These are phyloP conservation scores for Protomyces macrosporus DNA, from an alignment of 1,139 yeast genomes.

Conservation along the genomic window DNA sequence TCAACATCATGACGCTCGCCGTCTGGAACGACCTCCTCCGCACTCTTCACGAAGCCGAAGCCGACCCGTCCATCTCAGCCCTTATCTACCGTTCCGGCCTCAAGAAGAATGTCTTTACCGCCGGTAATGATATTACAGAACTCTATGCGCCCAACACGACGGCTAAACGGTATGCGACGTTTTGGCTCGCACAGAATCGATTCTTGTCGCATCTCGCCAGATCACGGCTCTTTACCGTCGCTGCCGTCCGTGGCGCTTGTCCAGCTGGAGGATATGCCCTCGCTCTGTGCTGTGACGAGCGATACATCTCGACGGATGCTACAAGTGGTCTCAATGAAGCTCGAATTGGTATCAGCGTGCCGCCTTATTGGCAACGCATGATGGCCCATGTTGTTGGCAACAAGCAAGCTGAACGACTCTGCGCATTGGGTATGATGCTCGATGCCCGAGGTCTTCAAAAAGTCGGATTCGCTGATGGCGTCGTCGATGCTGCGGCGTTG, in stretches of 20 bases:
- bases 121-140: slow-evolving; percentile 22
- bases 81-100: slow-evolving; percentile 21
- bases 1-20: slow-evolving; percentile 21
- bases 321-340: slow-evolving; percentile 22
- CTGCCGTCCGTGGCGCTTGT: slow-evolving; percentile 24
- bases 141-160: slow-evolving; percentile 24
- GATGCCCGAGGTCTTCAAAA: not conserved
- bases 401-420: slow-evolving; percentile 14
- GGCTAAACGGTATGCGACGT: slow-evolving; percentile 1
- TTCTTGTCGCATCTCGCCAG: slow-evolving; percentile 9
- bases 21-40: slow-evolving; percentile 15
- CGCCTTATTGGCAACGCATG: slow-evolving; percentile 17
- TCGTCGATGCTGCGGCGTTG: not conserved
- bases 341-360: slow-evolving; percentile 21
- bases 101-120: slow-evolving; percentile 20
- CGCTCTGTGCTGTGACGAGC: slow-evolving; percentile 18
- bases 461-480: slow-evolving; percentile 15
- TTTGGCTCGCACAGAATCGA: slow-evolving; percentile 13
- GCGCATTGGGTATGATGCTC: slow-evolving; percentile 16
- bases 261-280: slow-evolving; percentile 26
- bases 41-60: slow-evolving; percentile 16
- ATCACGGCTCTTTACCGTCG: slow-evolving; percentile 13
- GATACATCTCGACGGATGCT: slow-evolving; percentile 4
- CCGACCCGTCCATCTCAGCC: slow-evolving; percentile 15
- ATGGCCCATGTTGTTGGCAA: slow-evolving; percentile 16